Base-by-base conservation (phyloP, 1,139 yeast genomes). In the Pichia inconspicua region DNA sequence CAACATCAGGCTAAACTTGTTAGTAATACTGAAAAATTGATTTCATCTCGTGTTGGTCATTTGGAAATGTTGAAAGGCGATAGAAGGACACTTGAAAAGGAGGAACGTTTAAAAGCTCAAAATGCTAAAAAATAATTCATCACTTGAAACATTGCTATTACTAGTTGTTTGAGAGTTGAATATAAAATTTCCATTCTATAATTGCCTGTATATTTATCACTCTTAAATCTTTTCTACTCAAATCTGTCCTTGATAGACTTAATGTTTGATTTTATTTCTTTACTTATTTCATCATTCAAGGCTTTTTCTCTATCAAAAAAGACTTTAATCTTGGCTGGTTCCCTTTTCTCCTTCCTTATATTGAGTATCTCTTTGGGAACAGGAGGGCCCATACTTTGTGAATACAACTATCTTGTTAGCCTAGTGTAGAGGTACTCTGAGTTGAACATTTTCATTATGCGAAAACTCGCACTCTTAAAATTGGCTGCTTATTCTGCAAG, bases 1-100 rank as follows among this genome's bases (percentile, higher is more conserved):
- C 66, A 78, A 53, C 90, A 81, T 43, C 54, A 49, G 38, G 54
- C 58, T 2, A 55, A 54, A 37, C 47, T 57, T 25, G 41, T 46
- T 7, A 48, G 47, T 7, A 74, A 81, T 19, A 90, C 97, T 1
- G 98, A 92, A 67, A 87, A 80, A 67, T 73, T 88, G 54, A 80
- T 90, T 57, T 83, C 97, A 3, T 75, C 94, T 48, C 78, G 92
- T 65, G 97, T 90, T 5, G 98, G 98, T n/a, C 97, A 92, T 67
- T 74, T 92, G 60, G 98, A 92, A 67, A 65, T 92, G 45, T 71
- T 92, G 55, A 88, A 86, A 66, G 98, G 97, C 14, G 82, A 94
- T n/a, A 81, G 97, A 71, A 78, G 95, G 67, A 80, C 85, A 61
- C 57, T 86, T 15, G 95, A 85, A 62, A 83, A 75, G 64, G 65